Conservation (phyloP, 345 rosid species). For the Angophora floribunda region DNA sequence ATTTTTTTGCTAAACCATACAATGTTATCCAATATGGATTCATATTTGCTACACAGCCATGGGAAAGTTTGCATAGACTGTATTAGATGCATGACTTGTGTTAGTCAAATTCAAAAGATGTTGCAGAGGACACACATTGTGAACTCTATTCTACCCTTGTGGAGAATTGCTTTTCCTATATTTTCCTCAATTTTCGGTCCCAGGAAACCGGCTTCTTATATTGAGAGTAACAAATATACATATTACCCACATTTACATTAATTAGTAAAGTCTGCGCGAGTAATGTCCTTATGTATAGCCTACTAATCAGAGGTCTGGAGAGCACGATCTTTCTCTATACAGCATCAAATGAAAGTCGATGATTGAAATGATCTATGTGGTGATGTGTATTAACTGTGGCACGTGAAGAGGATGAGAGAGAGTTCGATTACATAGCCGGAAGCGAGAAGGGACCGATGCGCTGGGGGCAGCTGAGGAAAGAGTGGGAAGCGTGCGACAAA, state of each 20-base stretch:
- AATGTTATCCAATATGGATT: not conserved
- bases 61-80: not conserved
- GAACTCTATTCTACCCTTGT: not conserved
- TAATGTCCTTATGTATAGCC: not conserved
- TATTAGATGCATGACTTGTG: not conserved
- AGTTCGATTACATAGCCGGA: conserved; percentile 30
- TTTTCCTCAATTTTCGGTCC: not conserved
- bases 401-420: conserved; percentile 41
- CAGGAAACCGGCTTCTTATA: not conserved
- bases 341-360: not conserved
- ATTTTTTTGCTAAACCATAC: not conserved
- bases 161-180: not conserved
- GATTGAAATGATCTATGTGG: not conserved
- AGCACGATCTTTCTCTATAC: not conserved
- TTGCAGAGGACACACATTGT: not conserved
- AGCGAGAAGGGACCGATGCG: conserved; percentile 31
- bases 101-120: not conserved
- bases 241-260: not conserved
- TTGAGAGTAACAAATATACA: not conserved
- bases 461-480: conserved; percentile 32
- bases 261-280: not conserved
- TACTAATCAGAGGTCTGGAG: not conserved
- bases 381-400: not conserved
- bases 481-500: conserved; percentile 20
- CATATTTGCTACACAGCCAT: not conserved